Percentiles rank a stretch among this genome's conserved stretches.
Conservation (phyloP, 78 protist species). For the Carpediemonas membranifera region DNA sequence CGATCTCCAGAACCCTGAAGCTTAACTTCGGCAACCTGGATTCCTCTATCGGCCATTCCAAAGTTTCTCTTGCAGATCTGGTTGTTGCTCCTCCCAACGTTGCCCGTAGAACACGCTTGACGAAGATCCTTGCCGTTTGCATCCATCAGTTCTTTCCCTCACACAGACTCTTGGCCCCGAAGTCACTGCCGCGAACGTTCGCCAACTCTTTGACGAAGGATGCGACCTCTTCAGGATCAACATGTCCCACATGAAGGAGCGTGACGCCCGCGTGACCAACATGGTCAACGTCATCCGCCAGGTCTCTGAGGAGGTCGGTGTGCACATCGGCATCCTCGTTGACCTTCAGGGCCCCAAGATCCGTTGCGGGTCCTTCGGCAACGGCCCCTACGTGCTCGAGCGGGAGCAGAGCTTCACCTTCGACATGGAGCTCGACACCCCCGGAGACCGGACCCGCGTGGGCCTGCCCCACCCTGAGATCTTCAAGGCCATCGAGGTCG, state of each 20-base stretch:
- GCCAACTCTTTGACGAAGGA: too few species aligned
- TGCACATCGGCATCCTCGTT: background rate
- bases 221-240: conserved; percentile 60
- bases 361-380: background rate
- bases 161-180: too few species aligned
- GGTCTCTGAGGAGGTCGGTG: conserved; percentile 1
- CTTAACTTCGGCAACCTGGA: too few species aligned
- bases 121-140: too few species aligned
- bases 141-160: too few species aligned
- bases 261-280: conserved; percentile 14
- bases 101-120: too few species aligned
- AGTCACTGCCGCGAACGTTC: too few species aligned
- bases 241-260: conserved; percentile 62
- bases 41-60: too few species aligned
- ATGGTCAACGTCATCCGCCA: conserved; percentile 15
- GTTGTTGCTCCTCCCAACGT: too few species aligned
- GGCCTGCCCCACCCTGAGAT: background rate
- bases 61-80: too few species aligned
- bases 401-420: conserved; percentile 1
- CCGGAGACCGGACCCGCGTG: conserved; percentile 2
- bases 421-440: background rate
- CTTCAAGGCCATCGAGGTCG: too few species aligned
- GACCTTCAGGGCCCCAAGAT: conserved; percentile 36
- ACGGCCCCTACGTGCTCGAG: background rate
- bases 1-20: too few species aligned